Conservation (phyloP, 2,329 filamentous ascomycete species). For the Colletotrichum sp. region DNA sequence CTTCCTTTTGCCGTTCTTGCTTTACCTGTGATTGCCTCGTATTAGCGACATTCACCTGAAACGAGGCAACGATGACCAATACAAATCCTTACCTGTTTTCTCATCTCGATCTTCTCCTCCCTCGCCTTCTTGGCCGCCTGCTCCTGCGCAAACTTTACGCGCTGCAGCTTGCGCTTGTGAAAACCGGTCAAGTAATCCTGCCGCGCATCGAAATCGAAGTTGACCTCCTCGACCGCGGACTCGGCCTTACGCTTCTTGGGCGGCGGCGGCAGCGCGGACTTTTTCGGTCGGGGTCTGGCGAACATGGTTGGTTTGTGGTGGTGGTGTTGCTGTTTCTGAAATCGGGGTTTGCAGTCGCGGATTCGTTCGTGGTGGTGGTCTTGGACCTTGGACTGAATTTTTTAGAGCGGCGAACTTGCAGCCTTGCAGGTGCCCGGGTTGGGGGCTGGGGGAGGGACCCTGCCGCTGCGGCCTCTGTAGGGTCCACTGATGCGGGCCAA, state of each 20-base stretch:
- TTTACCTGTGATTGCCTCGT: conserved; percentile 66
- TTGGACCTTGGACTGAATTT: neutral
- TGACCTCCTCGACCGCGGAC: conserved; percentile 75
- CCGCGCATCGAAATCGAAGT: conserved; percentile 80
- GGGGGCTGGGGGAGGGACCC: neutral
- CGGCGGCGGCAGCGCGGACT: conserved; percentile 59
- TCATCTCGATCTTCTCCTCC: conserved; percentile 74
- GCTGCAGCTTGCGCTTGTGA: conserved; percentile 90
- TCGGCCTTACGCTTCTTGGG: conserved; percentile 71
- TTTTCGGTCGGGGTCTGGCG: conserved; percentile 63
- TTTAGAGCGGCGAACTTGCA: conserved; percentile 1
- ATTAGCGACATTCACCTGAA: neutral
- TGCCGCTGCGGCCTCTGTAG: conserved; percentile 12
- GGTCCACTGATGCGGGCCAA: conserved; percentile 20
- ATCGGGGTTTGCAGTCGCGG: neutral
- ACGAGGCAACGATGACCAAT: neutral
- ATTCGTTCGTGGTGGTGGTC: conserved; percentile 5
- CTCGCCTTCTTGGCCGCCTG: conserved; percentile 77
- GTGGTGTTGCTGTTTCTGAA: neutral
- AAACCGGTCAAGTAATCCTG: conserved; percentile 93
- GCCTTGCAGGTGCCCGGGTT: conserved; percentile 2
- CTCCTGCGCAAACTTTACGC: conserved; percentile 85
- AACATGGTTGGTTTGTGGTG: conserved; percentile 45
- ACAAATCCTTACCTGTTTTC: conserved; percentile 69
- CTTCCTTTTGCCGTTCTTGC: conserved; percentile 80